phyloP scores from a whole-genome alignment of 306 rosid genomes.

The Acacia acuminata region DNA sequence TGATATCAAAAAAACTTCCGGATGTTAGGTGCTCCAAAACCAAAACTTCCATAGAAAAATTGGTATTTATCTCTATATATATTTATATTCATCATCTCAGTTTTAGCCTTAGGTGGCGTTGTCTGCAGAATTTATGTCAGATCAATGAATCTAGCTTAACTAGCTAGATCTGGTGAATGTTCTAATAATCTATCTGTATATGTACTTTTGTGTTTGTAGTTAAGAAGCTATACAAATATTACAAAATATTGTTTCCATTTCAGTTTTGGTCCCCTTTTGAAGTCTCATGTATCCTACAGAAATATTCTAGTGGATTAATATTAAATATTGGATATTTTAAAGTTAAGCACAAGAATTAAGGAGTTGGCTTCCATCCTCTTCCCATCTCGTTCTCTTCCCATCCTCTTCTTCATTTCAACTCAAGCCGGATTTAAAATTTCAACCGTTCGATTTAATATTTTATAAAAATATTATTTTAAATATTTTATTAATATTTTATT shows the following conservation, averaged over 20 bases:
- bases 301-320: slow-evolving; percentile 35
- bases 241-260: neutral
- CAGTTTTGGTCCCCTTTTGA: neutral
- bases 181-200: neutral
- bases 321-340: slow-evolving; percentile 28
- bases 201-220: neutral
- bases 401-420: too few relatives aligned
- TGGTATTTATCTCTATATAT: too few relatives aligned
- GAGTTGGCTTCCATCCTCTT: too few relatives aligned
- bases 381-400: too few relatives aligned
- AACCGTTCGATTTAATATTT: too few relatives aligned
- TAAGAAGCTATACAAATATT: neutral
- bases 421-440: too few relatives aligned
- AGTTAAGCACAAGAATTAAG: slow-evolving; percentile 53
- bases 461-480: too few relatives aligned
- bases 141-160: neutral
- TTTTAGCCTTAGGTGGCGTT: neutral
- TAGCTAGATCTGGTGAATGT: neutral
- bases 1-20: too few relatives aligned
- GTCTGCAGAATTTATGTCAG: slow-evolving; percentile 6
- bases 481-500: too few relatives aligned
- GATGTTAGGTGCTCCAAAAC: too few relatives aligned
- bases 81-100: too few relatives aligned
- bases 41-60: too few relatives aligned
- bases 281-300: neutral